Percentiles rank a stretch among this genome's conserved stretches.
Conservation (phyloP, 768 basidiomycete genomes). For the Suillus brevipes region DNA sequence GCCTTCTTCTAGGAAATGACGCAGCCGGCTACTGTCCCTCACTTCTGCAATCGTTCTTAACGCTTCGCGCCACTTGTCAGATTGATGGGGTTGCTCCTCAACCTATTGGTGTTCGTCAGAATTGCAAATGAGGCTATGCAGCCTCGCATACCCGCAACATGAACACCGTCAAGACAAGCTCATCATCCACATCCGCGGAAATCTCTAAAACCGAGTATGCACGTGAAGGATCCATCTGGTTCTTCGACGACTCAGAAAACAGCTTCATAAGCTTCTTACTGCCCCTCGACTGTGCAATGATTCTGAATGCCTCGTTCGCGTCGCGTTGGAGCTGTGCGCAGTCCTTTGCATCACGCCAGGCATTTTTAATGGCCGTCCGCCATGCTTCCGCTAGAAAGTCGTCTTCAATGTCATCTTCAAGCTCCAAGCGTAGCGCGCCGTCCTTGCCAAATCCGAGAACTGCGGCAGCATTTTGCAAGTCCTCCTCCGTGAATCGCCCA, state of each 20-base stretch:
- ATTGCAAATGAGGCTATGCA: slow-evolving; percentile 3
- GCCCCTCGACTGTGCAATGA: slow-evolving; percentile 64
- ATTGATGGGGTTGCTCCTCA: slow-evolving; percentile 67
- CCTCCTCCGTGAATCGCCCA: slow-evolving; percentile 60
- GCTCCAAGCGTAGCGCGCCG: slow-evolving; percentile 61
- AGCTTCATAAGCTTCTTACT: slow-evolving; percentile 48
- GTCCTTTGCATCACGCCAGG: slow-evolving; percentile 46
- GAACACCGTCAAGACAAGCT: slow-evolving; percentile 75
- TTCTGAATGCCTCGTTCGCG: slow-evolving; percentile 67
- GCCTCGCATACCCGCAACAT: slow-evolving; percentile 57
- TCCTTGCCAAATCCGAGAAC: slow-evolving; percentile 69
- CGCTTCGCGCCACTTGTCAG: slow-evolving; percentile 73
- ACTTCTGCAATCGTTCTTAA: slow-evolving; percentile 72
- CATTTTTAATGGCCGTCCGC: slow-evolving; percentile 57
- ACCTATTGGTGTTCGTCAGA: slow-evolving; percentile 43
- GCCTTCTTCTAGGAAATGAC: slow-evolving; percentile 63
- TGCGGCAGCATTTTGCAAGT: slow-evolving; percentile 47
- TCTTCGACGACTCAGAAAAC: slow-evolving; percentile 56
- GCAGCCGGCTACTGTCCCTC: slow-evolving; percentile 70
- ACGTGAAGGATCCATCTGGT: slow-evolving; percentile 63
- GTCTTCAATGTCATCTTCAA: slow-evolving; percentile 67
- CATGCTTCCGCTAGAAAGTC: slow-evolving; percentile 72
- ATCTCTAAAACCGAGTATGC: slow-evolving; percentile 75
- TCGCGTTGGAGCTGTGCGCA: slow-evolving; percentile 49
- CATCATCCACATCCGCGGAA: slow-evolving; percentile 69